Evolutionary conservation across 2,329 filamentous ascomycete genomes (phyloP).

Genomic region (Phialophora expanda): DNA sequence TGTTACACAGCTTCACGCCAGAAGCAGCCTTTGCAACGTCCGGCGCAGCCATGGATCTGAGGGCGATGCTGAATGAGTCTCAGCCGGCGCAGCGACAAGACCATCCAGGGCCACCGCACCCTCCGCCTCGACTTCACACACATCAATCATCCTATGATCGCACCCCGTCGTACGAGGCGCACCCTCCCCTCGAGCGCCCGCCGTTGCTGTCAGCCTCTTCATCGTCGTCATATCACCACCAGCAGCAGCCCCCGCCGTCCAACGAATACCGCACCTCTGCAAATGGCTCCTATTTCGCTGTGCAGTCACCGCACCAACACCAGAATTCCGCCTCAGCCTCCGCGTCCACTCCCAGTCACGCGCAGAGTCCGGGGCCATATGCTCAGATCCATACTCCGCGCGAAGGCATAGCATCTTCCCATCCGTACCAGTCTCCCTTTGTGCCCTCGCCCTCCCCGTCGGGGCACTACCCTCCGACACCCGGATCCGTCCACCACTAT

Average conservation of each 20-base stretch:
- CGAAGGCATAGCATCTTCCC: slow-evolving; percentile 31
- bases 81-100: slow-evolving; percentile 27
- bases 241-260: slow-evolving; percentile 30
- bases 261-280: slow-evolving; percentile 33
- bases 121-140: slow-evolving; percentile 38
- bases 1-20: slow-evolving; percentile 37
- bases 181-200: slow-evolving; percentile 21
- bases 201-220: slow-evolving; percentile 22
- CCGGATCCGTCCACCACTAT: slow-evolving; percentile 33
- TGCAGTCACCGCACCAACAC: slow-evolving; percentile 38
- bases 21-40: slow-evolving; percentile 23
- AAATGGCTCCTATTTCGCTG: slow-evolving; percentile 37
- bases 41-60: slow-evolving; percentile 39
- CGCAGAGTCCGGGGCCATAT: slow-evolving; percentile 39
- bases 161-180: slow-evolving; percentile 35
- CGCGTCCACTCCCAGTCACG: slow-evolving; percentile 30
- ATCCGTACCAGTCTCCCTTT: slow-evolving; percentile 35
- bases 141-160: slow-evolving; percentile 34
- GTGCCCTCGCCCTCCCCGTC: slow-evolving; percentile 37
- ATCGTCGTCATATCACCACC: slow-evolving; percentile 12
- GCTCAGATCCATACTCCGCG: slow-evolving; percentile 34
- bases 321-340: slow-evolving; percentile 30
- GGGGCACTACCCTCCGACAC: slow-evolving; percentile 34
- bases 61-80: slow-evolving; percentile 41
- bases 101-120: slow-evolving; percentile 16